Evolutionary conservation across 129 eudicot genomes (phyloP).

Genomic region (Tagetes erecta): DNA sequence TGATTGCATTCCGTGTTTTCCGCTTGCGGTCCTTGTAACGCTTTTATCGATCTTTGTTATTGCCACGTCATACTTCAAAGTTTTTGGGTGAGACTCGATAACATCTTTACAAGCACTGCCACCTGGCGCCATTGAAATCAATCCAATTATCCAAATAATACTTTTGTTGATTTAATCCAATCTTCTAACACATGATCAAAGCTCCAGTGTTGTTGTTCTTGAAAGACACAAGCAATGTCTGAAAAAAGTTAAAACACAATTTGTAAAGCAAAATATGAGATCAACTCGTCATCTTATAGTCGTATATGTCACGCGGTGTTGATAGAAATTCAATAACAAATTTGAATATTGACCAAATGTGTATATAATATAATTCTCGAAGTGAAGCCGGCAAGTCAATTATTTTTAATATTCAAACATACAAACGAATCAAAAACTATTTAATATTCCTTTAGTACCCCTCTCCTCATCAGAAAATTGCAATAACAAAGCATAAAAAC

Average conservation of each 20-base stretch:
- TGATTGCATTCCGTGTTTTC: conserved; percentile 55
- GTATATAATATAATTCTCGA: conserved; percentile 30
- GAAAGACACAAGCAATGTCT: conserved; percentile 28
- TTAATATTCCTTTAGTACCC: conserved; percentile 26
- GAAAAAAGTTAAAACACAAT: conserved; percentile 35
- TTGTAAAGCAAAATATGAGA: conserved; percentile 28
- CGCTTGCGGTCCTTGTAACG: conserved; percentile 28
- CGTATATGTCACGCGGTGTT: not conserved
- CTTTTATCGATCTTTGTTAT: conserved; percentile 42
- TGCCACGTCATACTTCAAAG: conserved; percentile 49
- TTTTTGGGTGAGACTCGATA: conserved; percentile 62
- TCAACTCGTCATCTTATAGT: conserved; percentile 16
- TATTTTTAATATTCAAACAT: conserved; percentile 20
- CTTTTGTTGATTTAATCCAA: conserved; percentile 20
- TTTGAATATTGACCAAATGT: conserved; percentile 34
- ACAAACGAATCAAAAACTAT: conserved; percentile 23
- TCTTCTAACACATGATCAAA: conserved; percentile 19
- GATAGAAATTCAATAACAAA: not conserved
- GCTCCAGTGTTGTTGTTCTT: conserved; percentile 22
- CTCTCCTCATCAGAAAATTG: conserved; percentile 1
- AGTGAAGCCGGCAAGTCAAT: conserved; percentile 32
- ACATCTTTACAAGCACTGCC: conserved; percentile 64
- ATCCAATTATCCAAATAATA: not conserved
- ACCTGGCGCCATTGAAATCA: conserved; percentile 60
- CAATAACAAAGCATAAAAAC: not conserved